phyloP scores from a whole-genome alignment of 169 alveolate species.

The Cryptosporidium xiaoi region DNA sequence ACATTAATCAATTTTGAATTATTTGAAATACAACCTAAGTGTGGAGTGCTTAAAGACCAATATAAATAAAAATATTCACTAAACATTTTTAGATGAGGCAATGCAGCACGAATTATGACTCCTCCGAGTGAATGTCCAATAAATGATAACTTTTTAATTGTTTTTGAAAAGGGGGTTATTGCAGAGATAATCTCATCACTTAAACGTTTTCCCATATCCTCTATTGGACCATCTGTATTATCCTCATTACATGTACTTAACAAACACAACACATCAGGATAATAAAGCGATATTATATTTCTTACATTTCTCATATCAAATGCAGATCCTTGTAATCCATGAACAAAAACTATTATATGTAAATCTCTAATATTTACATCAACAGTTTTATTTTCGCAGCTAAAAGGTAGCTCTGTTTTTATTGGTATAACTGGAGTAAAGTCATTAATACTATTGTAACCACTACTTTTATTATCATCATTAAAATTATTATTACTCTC shows the following conservation, averaged over 20 bases:
- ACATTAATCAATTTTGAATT: conserved; percentile 88
- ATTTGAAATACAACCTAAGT: conserved; percentile 89
- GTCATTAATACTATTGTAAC: background rate
- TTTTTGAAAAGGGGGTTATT: conserved; percentile 47
- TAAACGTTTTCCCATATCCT: conserved; percentile 87
- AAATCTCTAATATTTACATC: conserved; percentile 62
- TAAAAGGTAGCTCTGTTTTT: conserved; percentile 26
- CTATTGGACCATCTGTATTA: conserved; percentile 89
- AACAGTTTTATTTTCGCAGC: background rate
- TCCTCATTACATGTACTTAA: conserved; percentile 89
- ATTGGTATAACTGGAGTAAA: conserved; percentile 36
- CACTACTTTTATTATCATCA: background rate
- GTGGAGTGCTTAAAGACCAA: conserved; percentile 91
- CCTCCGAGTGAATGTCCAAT: conserved; percentile 95
- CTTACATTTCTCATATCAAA: conserved; percentile 90
- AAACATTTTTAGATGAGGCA: conserved; percentile 86
- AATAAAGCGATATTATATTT: conserved; percentile 84
- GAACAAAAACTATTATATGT: conserved; percentile 92
- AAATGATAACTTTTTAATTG: conserved; percentile 85
- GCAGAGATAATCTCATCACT: conserved; percentile 83
- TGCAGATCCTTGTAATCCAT: conserved; percentile 92
- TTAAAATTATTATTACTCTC: background rate
- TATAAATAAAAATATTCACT: conserved; percentile 85
- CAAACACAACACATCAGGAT: conserved; percentile 87
- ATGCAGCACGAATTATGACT: conserved; percentile 91